Percentiles rank a stretch among this genome's conserved stretches.
phyloP scores from a whole-genome alignment of 306 rosid species.

The Pachyrhizus erosus region DNA sequence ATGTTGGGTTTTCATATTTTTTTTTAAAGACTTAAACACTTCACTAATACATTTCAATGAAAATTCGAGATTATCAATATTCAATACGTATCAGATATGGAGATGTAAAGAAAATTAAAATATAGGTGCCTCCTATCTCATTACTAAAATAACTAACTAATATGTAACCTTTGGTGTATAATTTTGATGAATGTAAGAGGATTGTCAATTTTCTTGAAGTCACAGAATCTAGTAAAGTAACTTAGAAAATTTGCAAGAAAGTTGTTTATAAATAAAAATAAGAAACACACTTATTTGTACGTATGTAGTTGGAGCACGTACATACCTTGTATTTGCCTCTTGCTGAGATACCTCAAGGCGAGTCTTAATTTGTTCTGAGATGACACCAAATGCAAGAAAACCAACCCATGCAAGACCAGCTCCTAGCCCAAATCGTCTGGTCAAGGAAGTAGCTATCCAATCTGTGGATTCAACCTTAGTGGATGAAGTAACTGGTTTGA shows the following conservation, averaged over 20 bases:
- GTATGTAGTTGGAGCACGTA: background rate
- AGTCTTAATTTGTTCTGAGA: constrained; percentile 96
- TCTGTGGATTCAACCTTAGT: constrained; percentile 77
- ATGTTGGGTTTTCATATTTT: too few relatives aligned
- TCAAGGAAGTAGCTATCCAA: constrained; percentile 85
- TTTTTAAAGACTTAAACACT: too few relatives aligned
- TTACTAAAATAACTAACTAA: constrained; percentile 12
- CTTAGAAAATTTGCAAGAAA: background rate
- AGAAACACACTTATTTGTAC: background rate
- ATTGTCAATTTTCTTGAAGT: background rate
- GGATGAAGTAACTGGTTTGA: constrained; percentile 43
- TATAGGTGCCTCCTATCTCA: too few relatives aligned
- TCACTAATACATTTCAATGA: too few relatives aligned
- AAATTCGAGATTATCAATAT: too few relatives aligned
- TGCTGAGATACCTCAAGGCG: constrained; percentile 91
- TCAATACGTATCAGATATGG: too few relatives aligned
- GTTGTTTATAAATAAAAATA: background rate
- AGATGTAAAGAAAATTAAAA: too few relatives aligned
- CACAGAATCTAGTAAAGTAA: background rate
- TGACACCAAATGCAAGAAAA: constrained; percentile 80
- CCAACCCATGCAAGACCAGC: constrained; percentile 98
- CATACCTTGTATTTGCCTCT: constrained; percentile 81
- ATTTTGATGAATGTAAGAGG: background rate
- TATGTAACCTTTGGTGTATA: background rate
- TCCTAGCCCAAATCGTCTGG: constrained; percentile 88